Evolutionary conservation across 2,329 filamentous ascomycete species (phyloP), one percentile per base, ranked within the genome.

Genomic region (Neofusicoccum laricinum): DNA sequence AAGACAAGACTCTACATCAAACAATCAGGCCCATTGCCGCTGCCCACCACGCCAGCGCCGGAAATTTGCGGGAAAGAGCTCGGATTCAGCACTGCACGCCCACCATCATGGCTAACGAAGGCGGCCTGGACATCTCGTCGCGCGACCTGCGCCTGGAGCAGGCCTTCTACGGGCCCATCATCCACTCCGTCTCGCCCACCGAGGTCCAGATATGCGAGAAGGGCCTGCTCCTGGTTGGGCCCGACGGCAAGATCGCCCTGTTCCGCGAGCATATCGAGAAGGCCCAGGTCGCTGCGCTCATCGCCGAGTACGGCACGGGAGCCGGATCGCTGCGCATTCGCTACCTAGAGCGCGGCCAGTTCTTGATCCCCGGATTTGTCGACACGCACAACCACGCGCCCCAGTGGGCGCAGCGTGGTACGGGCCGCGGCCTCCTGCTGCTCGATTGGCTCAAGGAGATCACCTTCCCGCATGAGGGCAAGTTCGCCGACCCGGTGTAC

Each of bases 311-410:
- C 45, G 43, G 51, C 51, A 49, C 63, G 4, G 63, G 63, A 21
- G 63, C 45, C 34, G 63, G 63, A 12, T 59, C 51, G 41, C 50
- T 58, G 43, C 51, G 63, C 21, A 46, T 77, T 32, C 71, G 70
- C 38, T 69, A 67, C 30, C 76, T 85, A 2, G 53, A 68, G 1
- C 75, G 71, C 7, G 79, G 79, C 43, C 75, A 85, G 50, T 86
- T 88, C 68, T 73, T 88, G 53, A 81, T 87, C 64, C 86, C 86
- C 0, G 85, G 85, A 48, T 84, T 88, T 69, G 77, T 90, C 61
- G 88, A 90, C 76, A 89, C 87, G 1, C 88, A 90, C 73, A 88
- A 88, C 66, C 88, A 90, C 69, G 88, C 88, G 0, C 87, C 88
- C 2, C 82, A 84, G 73, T 84, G 79, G 77, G 74, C 79, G 21